Conservation (phyloP, 2,329 filamentous ascomycete species). For the Verticillium isaacii region DNA sequence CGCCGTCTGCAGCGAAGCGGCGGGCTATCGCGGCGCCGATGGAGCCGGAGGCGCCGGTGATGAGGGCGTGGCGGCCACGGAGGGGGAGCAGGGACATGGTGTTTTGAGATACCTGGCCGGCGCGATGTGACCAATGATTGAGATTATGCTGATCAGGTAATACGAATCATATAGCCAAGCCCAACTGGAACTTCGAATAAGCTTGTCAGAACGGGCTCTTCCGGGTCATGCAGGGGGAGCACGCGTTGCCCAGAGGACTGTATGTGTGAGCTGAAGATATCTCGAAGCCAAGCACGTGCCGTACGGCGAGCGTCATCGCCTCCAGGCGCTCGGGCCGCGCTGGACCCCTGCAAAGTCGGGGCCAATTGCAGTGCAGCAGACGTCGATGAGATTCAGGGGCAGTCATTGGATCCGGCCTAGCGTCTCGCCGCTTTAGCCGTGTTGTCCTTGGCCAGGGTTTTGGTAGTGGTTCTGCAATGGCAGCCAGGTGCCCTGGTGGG, state of each 20-base stretch:
- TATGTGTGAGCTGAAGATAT: neutral
- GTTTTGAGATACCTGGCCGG: neutral
- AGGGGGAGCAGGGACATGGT: constrained; percentile 15
- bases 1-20: constrained; percentile 60
- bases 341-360: neutral
- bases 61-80: constrained; percentile 47
- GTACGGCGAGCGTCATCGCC: neutral
- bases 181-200: no score
- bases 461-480: no score
- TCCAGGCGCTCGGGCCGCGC: neutral
- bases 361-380: neutral
- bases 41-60: constrained; percentile 67
- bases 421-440: neutral
- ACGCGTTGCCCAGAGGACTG: neutral
- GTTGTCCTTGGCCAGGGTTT: neutral
- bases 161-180: no score
- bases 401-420: neutral
- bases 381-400: neutral
- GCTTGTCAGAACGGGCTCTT: no score
- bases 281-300: neutral
- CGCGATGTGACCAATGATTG: neutral
- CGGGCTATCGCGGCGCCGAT: constrained; percentile 66
- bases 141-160: neutral
- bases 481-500: no score
- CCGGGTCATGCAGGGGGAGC: no score